Evolutionary conservation across 352 stramenopile genomes (phyloP).

Genomic region (Phytopythium chamaehyphon): DNA sequence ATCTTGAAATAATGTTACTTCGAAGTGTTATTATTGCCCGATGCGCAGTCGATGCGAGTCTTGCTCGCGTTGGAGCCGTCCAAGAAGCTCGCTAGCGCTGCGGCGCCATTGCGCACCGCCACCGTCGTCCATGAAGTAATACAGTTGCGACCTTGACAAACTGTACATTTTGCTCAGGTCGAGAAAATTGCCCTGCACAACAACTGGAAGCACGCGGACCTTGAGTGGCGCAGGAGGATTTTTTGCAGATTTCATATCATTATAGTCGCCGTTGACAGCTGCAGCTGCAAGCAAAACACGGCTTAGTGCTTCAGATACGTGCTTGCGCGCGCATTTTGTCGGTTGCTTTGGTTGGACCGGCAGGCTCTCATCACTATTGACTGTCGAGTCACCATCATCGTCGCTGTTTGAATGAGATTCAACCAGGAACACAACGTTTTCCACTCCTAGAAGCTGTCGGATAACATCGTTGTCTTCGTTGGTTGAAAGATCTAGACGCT

Average conservation of each 20-base stretch:
- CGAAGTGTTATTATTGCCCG: neutral
- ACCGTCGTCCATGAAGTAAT: constrained; percentile 60
- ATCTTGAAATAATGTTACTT: too few species aligned
- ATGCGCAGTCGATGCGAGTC: constrained; percentile 8
- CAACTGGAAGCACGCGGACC: constrained; percentile 47
- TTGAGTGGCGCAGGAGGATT: neutral
- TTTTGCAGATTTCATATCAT: constrained; percentile 15
- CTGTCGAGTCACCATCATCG: constrained; percentile 16
- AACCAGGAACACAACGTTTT: constrained; percentile 30
- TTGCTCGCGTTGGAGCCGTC: constrained; percentile 35
- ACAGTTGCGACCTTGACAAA: constrained; percentile 56
- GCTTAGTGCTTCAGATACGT: constrained; percentile 32
- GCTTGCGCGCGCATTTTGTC: constrained; percentile 24
- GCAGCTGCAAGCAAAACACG: constrained; percentile 17
- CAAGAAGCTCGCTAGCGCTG: constrained; percentile 35
- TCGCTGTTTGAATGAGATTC: constrained; percentile 14
- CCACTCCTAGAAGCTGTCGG: neutral
- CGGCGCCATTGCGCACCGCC: constrained; percentile 27
- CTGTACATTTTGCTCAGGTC: constrained; percentile 78
- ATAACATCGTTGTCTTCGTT: neutral
- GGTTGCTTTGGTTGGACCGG: too few species aligned
- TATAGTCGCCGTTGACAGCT: neutral
- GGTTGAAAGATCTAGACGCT: neutral
- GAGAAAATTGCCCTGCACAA: constrained; percentile 54
- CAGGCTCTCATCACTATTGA: constrained; percentile 10